Conservation (phyloP, 1,284 basidiomycete species). For the Golubevia pallescens region DNA sequence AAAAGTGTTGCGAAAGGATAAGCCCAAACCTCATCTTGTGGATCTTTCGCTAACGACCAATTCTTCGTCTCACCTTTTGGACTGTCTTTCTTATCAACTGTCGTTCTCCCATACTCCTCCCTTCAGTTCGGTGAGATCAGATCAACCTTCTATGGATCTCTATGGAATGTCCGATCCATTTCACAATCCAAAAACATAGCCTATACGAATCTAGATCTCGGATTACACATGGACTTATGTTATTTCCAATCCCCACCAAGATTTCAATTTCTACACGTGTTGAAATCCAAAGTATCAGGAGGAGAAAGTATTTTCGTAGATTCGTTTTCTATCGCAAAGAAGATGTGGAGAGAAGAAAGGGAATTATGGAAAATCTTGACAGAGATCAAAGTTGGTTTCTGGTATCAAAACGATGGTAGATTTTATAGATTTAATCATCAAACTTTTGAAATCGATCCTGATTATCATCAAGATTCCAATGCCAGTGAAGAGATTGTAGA, state of each 20-base stretch:
- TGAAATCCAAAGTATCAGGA: slow-evolving; percentile 75
- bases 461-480: neutral
- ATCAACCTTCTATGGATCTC: slow-evolving; percentile 84
- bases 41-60: too few species aligned
- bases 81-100: too few species aligned
- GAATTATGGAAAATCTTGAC: slow-evolving; percentile 72
- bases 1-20: too few species aligned
- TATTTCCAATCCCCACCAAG: slow-evolving; percentile 73
- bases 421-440: slow-evolving; percentile 81
- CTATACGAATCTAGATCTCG: slow-evolving; percentile 88
- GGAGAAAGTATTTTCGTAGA: slow-evolving; percentile 90
- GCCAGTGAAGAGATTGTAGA: neutral
- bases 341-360: slow-evolving; percentile 70
- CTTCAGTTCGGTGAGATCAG: slow-evolving; percentile 78
- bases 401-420: slow-evolving; percentile 89
- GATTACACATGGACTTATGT: slow-evolving; percentile 81
- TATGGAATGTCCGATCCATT: slow-evolving; percentile 87
- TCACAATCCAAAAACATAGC: slow-evolving; percentile 82
- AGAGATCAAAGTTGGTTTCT: slow-evolving; percentile 76
- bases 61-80: too few species aligned
- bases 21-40: too few species aligned
- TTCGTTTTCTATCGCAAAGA: slow-evolving; percentile 73
- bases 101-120: too few species aligned
- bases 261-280: slow-evolving; percentile 87
- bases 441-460: slow-evolving; percentile 74